Percentiles rank a stretch among this genome's conserved stretches.
These are phyloP conservation scores for Verticillium klebahnii DNA, from an alignment of 2,329 filamentous ascomycete species.

Conservation along the genomic window DNA sequence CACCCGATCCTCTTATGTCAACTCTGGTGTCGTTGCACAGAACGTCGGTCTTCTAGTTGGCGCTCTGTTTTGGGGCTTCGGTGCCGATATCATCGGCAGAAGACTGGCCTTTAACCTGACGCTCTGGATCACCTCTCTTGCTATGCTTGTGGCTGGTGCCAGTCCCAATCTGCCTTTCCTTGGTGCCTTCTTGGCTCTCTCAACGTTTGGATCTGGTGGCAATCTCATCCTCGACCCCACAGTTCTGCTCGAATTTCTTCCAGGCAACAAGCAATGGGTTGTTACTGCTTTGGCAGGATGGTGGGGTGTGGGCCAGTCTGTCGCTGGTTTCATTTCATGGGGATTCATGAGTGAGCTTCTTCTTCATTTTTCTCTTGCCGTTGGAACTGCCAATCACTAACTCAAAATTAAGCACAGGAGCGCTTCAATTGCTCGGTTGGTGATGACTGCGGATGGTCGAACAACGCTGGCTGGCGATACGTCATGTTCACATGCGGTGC, in stretches of 20 bases:
- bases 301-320: conserved; percentile 40
- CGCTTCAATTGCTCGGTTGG: conserved; percentile 13
- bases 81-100: conserved; percentile 63
- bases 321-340: conserved; percentile 42
- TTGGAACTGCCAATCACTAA: too few species aligned
- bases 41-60: conserved; percentile 42
- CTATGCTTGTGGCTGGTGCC: conserved; percentile 57
- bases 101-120: conserved; percentile 65
- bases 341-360: conserved; percentile 29
- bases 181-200: conserved; percentile 57
- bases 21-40: too few species aligned
- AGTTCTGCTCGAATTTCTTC: conserved; percentile 40
- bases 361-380: conserved; percentile 14
- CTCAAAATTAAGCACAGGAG: neutral
- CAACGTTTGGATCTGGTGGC: conserved; percentile 61
- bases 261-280: conserved; percentile 56
- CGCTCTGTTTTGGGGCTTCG: conserved; percentile 64
- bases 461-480: conserved; percentile 48
- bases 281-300: conserved; percentile 55
- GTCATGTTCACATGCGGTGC: conserved; percentile 42
- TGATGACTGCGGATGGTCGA: conserved; percentile 31
- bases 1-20: conserved; percentile 50
- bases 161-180: conserved; percentile 63
- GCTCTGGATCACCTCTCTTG: conserved; percentile 56
- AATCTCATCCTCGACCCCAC: conserved; percentile 61